Percentiles rank a stretch among this genome's conserved stretches.
These are phyloP conservation scores for Zoysia japonica DNA, from an alignment of 176 grass and related monocot genomes.

Conservation along the genomic window DNA sequence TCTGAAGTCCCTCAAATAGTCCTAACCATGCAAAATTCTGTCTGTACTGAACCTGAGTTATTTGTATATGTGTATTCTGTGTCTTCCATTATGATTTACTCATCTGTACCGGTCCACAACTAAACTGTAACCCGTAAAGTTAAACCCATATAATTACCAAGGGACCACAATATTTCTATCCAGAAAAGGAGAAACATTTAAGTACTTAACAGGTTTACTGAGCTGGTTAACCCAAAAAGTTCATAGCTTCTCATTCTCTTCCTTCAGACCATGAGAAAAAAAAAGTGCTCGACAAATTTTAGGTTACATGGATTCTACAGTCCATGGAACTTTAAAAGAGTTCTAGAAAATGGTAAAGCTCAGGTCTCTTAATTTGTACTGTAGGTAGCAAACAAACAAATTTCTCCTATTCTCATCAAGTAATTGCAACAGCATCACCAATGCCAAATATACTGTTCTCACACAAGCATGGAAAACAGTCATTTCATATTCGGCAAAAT, in stretches of 20 bases:
- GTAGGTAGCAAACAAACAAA: slow-evolving; percentile 16
- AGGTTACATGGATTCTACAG: neutral
- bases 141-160: neutral
- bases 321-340: no score
- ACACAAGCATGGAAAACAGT: neutral
- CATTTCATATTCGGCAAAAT: neutral
- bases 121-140: neutral
- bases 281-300: neutral
- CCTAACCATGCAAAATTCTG: neutral
- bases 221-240: slow-evolving; percentile 5
- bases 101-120: slow-evolving; percentile 16
- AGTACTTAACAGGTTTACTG: neutral
- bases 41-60: slow-evolving; percentile 11
- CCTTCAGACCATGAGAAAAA: neutral
- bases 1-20: neutral
- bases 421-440: neutral
- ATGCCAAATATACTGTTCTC: neutral
- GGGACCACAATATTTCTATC: slow-evolving; percentile 9
- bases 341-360: no score
- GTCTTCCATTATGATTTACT: neutral
- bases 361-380: slow-evolving; percentile 1
- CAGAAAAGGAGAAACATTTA: neutral
- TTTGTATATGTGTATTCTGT: no score
- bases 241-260: slow-evolving; percentile 9
- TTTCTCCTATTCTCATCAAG: neutral